These are phyloP conservation scores for Phytopythium montanum DNA, from an alignment of 352 stramenopile species.

Conservation along the genomic window DNA sequence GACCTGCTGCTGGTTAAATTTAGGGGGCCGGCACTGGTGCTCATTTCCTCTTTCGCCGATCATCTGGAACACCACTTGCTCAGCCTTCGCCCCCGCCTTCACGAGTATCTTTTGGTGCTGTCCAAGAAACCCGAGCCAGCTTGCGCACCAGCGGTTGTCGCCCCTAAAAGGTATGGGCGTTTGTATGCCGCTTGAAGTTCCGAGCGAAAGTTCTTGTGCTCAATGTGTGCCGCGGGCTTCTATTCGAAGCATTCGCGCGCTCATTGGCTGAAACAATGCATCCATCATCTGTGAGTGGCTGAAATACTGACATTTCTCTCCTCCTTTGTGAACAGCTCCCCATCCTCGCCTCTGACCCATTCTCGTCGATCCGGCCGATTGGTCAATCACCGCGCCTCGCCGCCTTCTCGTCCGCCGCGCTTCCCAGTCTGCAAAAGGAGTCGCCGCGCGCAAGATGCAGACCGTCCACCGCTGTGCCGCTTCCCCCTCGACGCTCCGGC, in stretches of 20 bases:
- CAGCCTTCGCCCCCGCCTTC: neutral
- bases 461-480: slow-evolving; percentile 1
- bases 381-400: neutral
- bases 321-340: neutral
- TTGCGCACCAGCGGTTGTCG: neutral
- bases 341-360: slow-evolving; percentile 1
- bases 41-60: neutral
- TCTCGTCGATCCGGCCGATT: neutral
- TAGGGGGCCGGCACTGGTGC: neutral
- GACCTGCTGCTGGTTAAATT: neutral
- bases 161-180: slow-evolving; percentile 1
- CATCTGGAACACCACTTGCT: neutral
- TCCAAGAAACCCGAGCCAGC: neutral
- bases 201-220: slow-evolving; percentile 9
- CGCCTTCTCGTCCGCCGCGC: neutral
- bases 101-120: neutral
- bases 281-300: neutral
- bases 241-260: neutral
- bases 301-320: neutral
- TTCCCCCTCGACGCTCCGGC: neutral
- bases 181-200: slow-evolving; percentile 7
- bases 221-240: neutral
- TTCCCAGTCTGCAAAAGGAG: slow-evolving; percentile 1
- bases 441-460: slow-evolving; percentile 3
- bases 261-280: neutral